Conservation (phyloP, 768 basidiomycete species). For the Infundibulicybe gibba region DNA sequence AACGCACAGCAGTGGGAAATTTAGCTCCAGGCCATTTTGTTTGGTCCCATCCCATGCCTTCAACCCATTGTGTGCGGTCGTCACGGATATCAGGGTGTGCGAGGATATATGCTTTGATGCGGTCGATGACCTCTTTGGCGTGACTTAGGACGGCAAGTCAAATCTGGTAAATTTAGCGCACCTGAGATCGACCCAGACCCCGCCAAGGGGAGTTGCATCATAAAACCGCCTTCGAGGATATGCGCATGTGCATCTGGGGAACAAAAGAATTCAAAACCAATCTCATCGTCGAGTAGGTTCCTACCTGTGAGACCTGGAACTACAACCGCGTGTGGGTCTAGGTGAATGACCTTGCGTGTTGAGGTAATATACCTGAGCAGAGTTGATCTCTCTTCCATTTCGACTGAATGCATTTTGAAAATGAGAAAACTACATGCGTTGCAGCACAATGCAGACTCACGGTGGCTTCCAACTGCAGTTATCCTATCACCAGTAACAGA, state of each 20-base stretch:
- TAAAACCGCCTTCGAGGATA: constrained; percentile 70
- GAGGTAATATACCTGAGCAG: too few species aligned
- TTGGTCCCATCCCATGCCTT: too few species aligned
- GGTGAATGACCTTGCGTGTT: constrained; percentile 9
- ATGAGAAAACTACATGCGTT: too few species aligned
- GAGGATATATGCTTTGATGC: constrained; percentile 55
- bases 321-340: constrained; percentile 36
- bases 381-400: too few species aligned
- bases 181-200: constrained; percentile 57
- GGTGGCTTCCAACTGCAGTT: too few species aligned
- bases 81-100: constrained; percentile 54
- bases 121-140: too few species aligned
- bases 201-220: constrained; percentile 61
- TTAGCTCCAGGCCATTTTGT: too few species aligned
- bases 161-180: constrained; percentile 15
- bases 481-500: too few species aligned
- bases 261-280: background rate
- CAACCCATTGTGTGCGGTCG: too few species aligned
- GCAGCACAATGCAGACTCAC: too few species aligned
- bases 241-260: constrained; percentile 76
- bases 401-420: too few species aligned
- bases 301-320: constrained; percentile 75
- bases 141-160: background rate
- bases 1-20: constrained; percentile 74
- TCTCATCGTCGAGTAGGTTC: constrained; percentile 22